phyloP scores from a whole-genome alignment of 768 basidiomycete species.

The Lactarius trivialis region DNA sequence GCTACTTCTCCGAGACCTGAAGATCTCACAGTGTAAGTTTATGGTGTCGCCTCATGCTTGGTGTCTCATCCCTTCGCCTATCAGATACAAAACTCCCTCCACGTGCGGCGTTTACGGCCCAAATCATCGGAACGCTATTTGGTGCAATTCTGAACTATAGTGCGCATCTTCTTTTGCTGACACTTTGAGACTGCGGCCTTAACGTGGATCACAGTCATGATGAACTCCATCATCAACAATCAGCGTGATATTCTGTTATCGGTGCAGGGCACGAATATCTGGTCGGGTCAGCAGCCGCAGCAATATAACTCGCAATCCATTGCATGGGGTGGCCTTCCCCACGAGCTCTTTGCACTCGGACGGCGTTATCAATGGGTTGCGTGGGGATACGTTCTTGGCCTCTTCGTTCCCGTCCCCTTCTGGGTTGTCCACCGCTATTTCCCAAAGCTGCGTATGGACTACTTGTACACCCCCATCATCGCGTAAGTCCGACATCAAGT shows the following conservation, averaged over 20 bases:
- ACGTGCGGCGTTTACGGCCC: slow-evolving; percentile 43
- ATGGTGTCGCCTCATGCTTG: not conserved
- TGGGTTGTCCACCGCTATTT: slow-evolving; percentile 41
- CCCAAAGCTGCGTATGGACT: slow-evolving; percentile 41
- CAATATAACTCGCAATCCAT: slow-evolving; percentile 47
- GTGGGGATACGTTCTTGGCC: slow-evolving; percentile 42
- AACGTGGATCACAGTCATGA: slow-evolving; percentile 36
- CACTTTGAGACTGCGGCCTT: not conserved
- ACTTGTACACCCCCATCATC: slow-evolving; percentile 43
- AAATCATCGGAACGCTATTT: slow-evolving; percentile 44
- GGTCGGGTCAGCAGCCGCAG: slow-evolving; percentile 43
- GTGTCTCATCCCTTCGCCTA: not conserved
- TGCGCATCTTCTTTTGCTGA: not conserved
- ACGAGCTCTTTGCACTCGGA: slow-evolving; percentile 20
- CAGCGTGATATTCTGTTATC: slow-evolving; percentile 47
- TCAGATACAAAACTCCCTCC: slow-evolving; percentile 42
- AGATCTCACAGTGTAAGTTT: slow-evolving; percentile 39
- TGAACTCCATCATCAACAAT: slow-evolving; percentile 51
- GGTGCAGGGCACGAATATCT: slow-evolving; percentile 51
- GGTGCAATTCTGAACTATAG: slow-evolving; percentile 36
- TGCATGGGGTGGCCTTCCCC: slow-evolving; percentile 40
- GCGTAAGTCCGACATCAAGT: slow-evolving; percentile 28
- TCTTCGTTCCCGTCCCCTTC: slow-evolving; percentile 48
- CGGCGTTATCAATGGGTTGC: slow-evolving; percentile 43
- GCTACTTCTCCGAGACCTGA: slow-evolving; percentile 41